Evolutionary conservation across 2,329 filamentous ascomycete species (phyloP), one percentile per base, ranked within the genome.

Genomic region (Pestalotiopsis sp.): DNA sequence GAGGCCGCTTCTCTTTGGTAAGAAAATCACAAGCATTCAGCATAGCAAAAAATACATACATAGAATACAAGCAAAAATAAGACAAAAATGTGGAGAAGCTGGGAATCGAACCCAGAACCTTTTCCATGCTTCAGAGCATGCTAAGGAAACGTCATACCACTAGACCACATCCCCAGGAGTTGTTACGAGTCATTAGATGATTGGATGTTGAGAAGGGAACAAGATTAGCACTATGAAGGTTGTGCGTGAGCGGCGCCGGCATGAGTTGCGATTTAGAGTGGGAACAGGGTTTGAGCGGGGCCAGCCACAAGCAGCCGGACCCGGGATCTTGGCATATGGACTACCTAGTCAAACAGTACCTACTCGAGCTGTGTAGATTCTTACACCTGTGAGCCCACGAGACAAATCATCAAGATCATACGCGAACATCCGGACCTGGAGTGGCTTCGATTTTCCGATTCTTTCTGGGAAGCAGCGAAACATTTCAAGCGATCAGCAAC

Each of bases 211-310:
- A 6, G 4, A 5, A 12, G n/a, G 2, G 1, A 2, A n/a, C 72
- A 9, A 6, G 12, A 9, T 3, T 77, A 76, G 68, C 79, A 81
- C 69, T 71, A 78, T 69, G 81, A 79, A 67, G 75, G 77, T 25
- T 79, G 79, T 27, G 31, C 2, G 5, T n/a, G 31, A 2, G 13
- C 4, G 41, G n/a, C 41, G 41, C 31, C 31, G 31, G 7, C 31
- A 36, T 36, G 31, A 36, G 31, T 36, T 36, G 31, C 31, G 31
- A 36, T 36, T 36, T 36, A 36, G 41, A 45, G 41, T 45, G 41
- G 41, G 41, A 17, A 45, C 17, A 17, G 41, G 13, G 41, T 14
- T 17, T 3, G 2, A 14, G 41, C 41, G 41, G 41, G 41, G 31
- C 31, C 31, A 9, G 31, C 31, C 31, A 36, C 31, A 36, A 36